Percentiles rank a stretch among this genome's conserved stretches.
phyloP scores from a whole-genome alignment of 1,284 basidiomycete species.

The Stereum hirsutum region DNA sequence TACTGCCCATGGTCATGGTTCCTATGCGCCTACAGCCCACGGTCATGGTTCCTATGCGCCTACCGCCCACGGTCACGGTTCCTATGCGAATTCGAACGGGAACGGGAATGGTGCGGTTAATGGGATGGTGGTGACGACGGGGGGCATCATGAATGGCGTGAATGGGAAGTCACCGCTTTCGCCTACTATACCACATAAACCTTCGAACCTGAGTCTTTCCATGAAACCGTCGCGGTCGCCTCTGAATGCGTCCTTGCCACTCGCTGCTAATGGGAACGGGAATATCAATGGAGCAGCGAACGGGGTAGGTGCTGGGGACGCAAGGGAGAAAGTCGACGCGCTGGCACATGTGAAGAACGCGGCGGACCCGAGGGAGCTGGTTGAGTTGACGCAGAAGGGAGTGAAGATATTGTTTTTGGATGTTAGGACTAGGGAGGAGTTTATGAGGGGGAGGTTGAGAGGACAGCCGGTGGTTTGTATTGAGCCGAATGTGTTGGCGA shows the following conservation, averaged over 20 bases:
- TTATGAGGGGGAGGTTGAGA: slow-evolving; percentile 66
- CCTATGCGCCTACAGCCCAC: too few relatives aligned
- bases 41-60: too few relatives aligned
- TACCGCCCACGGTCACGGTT: too few relatives aligned
- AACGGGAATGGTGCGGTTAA: too few relatives aligned
- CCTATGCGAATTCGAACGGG: too few relatives aligned
- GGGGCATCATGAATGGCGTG: too few relatives aligned
- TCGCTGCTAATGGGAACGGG: slow-evolving; percentile 20
- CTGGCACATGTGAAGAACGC: slow-evolving; percentile 48
- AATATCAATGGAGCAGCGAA: too few relatives aligned
- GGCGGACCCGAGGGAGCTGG: slow-evolving; percentile 52
- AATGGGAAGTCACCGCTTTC: slow-evolving; percentile 19
- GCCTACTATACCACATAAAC: slow-evolving; percentile 32
- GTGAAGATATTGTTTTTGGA: slow-evolving; percentile 77
- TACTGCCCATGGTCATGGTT: slow-evolving; percentile 26
- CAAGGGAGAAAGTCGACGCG: too few relatives aligned
- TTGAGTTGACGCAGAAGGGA: slow-evolving; percentile 44
- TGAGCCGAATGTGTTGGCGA: slow-evolving; percentile 70
- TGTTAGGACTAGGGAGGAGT: slow-evolving; percentile 71
- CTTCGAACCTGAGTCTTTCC: slow-evolving; percentile 12
- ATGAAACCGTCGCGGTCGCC: slow-evolving; percentile 15
- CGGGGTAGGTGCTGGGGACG: too few relatives aligned
- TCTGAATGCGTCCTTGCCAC: slow-evolving; percentile 21
- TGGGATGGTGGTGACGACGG: too few relatives aligned
- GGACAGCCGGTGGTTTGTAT: slow-evolving; percentile 73